Percentiles rank a stretch among this genome's conserved stretches.
phyloP scores from a whole-genome alignment of 139 green algal species.

The Volvox reticuliferus region DNA sequence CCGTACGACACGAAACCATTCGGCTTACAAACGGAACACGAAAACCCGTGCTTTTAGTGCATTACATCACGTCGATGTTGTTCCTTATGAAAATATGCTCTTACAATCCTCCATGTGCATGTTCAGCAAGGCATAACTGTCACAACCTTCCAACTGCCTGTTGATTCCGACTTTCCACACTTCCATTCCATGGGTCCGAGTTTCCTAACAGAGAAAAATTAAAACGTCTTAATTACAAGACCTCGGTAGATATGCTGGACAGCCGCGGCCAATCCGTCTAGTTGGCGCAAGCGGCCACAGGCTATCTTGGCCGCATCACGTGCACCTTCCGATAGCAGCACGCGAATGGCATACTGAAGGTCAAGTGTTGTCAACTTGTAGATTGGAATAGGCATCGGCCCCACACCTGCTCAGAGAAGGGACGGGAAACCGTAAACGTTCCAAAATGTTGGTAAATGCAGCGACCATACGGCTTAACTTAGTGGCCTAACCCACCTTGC shows the following conservation, averaged over 20 bases:
- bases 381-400: slow-evolving; percentile 74
- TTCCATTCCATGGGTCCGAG: too few species aligned
- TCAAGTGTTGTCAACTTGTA: slow-evolving; percentile 55
- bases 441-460: background rate
- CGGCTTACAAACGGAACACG: too few species aligned
- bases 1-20: too few species aligned
- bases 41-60: too few species aligned
- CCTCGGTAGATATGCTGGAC: slow-evolving; percentile 33
- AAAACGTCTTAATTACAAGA: background rate
- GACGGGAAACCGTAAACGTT: background rate
- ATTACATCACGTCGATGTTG: too few species aligned
- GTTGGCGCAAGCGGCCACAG: background rate
- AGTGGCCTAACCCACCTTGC: too few species aligned
- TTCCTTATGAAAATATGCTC: too few species aligned
- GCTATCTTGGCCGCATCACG: background rate
- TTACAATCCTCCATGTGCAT: too few species aligned
- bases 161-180: too few species aligned
- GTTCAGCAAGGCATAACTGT: too few species aligned
- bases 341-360: slow-evolving; percentile 62
- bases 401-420: slow-evolving; percentile 54
- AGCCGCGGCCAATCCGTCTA: background rate
- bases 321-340: background rate
- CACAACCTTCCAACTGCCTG: too few species aligned
- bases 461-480: background rate
- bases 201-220: too few species aligned